Conservation (phyloP, 106 monocot genomes). For the Dioscorea alata region DNA sequence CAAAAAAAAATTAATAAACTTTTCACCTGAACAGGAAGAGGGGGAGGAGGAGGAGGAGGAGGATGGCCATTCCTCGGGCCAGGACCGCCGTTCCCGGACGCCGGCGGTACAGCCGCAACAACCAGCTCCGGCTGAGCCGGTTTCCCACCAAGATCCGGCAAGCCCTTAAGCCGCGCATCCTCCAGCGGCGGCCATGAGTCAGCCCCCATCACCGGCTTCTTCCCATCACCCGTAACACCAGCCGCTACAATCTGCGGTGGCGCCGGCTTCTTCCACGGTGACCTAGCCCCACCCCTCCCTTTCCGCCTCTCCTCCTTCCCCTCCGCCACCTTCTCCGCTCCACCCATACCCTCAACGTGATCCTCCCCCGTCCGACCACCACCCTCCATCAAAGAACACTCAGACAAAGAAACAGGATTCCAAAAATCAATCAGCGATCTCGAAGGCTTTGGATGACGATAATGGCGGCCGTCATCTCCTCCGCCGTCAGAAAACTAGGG, state of each 20-base stretch:
- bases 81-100: conserved; percentile 6
- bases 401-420: neutral
- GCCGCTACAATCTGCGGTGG: neutral
- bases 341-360: neutral
- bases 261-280: conserved; percentile 45
- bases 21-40: conserved; percentile 33
- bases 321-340: neutral
- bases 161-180: conserved; percentile 24
- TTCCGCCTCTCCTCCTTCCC: conserved; percentile 19
- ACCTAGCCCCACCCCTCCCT: conserved; percentile 18
- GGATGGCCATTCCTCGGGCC: conserved; percentile 17
- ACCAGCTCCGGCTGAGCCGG: neutral
- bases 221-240: neutral
- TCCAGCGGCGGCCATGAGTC: conserved; percentile 72
- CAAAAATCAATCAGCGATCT: no score
- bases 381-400: neutral
- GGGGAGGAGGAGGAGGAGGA: conserved; percentile 8
- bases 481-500: no score
- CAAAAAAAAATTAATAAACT: neutral
- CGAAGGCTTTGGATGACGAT: no score
- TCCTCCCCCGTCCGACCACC: neutral
- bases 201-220: conserved; percentile 49
- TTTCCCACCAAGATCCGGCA: conserved; percentile 4
- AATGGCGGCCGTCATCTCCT: no score
- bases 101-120: neutral